Evolutionary conservation across 1,284 basidiomycete genomes (phyloP).

Genomic region (Porodaedalea pini): DNA sequence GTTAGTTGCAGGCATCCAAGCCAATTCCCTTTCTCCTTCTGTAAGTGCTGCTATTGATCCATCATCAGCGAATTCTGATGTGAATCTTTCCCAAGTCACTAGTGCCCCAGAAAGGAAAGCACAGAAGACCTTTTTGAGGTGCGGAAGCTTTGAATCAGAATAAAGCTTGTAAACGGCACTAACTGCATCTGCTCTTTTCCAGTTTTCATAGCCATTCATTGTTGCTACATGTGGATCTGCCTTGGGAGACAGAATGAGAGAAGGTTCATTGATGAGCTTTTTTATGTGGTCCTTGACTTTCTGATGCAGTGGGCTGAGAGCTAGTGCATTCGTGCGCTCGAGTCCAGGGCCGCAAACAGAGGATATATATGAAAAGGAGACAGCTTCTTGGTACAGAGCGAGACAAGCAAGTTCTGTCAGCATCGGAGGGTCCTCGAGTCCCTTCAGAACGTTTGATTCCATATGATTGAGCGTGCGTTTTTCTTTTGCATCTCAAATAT

Average conservation of each 20-base stretch:
- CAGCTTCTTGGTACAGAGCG: constrained; percentile 30
- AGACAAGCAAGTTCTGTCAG: constrained; percentile 35
- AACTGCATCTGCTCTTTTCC: constrained; percentile 12
- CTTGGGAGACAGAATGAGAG: constrained; percentile 23
- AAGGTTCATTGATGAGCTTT: constrained; percentile 24
- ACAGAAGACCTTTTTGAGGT: constrained; percentile 5
- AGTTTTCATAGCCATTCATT: constrained; percentile 12
- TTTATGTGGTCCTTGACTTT: constrained; percentile 25
- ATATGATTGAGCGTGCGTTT: constrained; percentile 24
- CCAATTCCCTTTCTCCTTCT: background rate
- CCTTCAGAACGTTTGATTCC: constrained; percentile 32
- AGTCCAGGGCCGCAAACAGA: constrained; percentile 23
- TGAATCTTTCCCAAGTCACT: constrained; percentile 12
- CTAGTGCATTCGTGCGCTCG: constrained; percentile 23
- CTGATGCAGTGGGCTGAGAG: constrained; percentile 29
- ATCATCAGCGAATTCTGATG: constrained; percentile 5
- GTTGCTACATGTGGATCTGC: constrained; percentile 1
- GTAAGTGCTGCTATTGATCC: constrained; percentile 7
- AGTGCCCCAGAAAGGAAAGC: constrained; percentile 17
- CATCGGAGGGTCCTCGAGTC: constrained; percentile 31
- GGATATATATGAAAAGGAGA: constrained; percentile 32
- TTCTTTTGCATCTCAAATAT: constrained; percentile 29
- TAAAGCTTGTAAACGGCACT: constrained; percentile 7
- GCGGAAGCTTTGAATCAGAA: constrained; percentile 1
- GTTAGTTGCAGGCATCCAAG: no score